phyloP scores from a whole-genome alignment of 305 asterid genomes.

The Solanum hybrid region DNA sequence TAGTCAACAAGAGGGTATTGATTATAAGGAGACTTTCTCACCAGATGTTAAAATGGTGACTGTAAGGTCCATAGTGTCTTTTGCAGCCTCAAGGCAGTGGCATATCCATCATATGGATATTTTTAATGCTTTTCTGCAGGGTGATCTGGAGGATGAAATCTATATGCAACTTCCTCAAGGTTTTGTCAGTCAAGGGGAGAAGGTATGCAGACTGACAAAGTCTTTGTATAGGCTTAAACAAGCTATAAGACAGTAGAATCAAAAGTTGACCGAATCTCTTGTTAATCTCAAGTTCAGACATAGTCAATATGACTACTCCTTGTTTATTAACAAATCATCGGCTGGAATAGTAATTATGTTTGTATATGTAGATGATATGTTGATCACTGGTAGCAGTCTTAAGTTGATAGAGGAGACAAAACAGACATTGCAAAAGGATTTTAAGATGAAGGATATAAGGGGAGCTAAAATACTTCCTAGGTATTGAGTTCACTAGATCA shows the following conservation, averaged over 20 bases:
- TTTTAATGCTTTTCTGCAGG: neutral
- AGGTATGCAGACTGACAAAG: neutral
- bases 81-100: neutral
- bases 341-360: neutral
- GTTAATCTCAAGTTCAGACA: neutral
- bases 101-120: neutral
- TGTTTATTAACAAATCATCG: neutral
- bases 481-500: neutral
- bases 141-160: neutral
- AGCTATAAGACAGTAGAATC: neutral
- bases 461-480: neutral
- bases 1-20: neutral
- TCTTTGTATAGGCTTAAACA: neutral
- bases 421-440: neutral
- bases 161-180: neutral
- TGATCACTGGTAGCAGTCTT: neutral
- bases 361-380: neutral
- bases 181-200: neutral
- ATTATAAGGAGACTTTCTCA: neutral
- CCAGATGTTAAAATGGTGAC: neutral
- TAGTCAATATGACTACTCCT: neutral
- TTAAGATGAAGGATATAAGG: neutral
- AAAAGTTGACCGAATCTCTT: neutral
- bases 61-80: neutral
- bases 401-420: neutral